Evolutionary conservation across 768 basidiomycete genomes (phyloP).

Genomic region (Coprinopsis sp.): DNA sequence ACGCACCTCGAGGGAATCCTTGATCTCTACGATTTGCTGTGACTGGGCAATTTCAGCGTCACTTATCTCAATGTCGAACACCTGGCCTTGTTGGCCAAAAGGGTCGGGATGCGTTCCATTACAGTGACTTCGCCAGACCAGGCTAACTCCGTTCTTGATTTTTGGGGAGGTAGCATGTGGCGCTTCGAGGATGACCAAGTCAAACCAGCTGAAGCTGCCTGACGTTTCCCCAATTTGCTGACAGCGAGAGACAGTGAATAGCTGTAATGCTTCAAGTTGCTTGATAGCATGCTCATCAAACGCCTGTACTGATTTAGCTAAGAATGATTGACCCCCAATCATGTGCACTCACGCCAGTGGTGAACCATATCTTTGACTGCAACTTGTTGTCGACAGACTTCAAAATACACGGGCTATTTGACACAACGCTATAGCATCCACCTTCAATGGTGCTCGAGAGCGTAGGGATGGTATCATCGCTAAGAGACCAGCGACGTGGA

Average conservation of each 20-base stretch:
- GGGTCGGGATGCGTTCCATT: not conserved
- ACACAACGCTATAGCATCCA: conserved; percentile 8
- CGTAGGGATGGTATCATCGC: conserved; percentile 1
- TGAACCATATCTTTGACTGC: conserved; percentile 5
- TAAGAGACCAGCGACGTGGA: conserved; percentile 7
- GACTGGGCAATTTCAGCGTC: conserved; percentile 14
- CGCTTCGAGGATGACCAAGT: conserved; percentile 8
- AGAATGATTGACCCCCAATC: not conserved
- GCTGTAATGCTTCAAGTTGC: conserved; percentile 22
- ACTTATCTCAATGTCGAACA: conserved; percentile 13
- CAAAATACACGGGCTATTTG: not conserved
- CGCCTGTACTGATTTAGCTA: conserved; percentile 13
- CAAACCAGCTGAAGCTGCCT: conserved; percentile 10
- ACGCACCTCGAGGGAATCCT: conserved; percentile 16
- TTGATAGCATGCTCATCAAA: conserved; percentile 18
- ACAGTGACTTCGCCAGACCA: conserved; percentile 9
- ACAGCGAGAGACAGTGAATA: conserved; percentile 22
- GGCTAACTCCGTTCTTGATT: conserved; percentile 6
- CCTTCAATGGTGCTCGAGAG: conserved; percentile 3
- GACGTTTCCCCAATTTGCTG: conserved; percentile 8
- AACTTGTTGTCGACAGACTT: conserved; percentile 2
- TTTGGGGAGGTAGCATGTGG: conserved; percentile 1
- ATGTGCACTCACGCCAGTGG: not conserved
- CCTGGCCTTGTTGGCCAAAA: not conserved
- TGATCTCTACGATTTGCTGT: conserved; percentile 13